Evolutionary conservation across 2,329 filamentous ascomycete species (phyloP).

Genomic region (Fusarium stilboides): DNA sequence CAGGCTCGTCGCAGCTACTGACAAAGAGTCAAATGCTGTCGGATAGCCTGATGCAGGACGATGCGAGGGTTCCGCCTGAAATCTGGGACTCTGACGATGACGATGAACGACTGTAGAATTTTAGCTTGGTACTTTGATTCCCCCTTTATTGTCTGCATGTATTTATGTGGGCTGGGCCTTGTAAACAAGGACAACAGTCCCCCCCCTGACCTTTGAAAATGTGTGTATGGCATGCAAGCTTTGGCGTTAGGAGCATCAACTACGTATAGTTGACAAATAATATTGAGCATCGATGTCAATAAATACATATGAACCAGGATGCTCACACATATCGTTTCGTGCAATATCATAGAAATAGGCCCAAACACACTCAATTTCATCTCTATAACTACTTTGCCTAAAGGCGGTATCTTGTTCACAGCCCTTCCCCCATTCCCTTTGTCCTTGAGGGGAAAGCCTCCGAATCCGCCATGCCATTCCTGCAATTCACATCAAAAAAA

Average conservation of each 20-base stretch:
- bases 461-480: conserved; percentile 38
- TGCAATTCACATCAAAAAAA: conserved; percentile 39
- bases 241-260: conserved; percentile 26
- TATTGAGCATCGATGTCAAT: background rate
- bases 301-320: background rate
- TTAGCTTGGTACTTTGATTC: background rate
- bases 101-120: conserved; percentile 39
- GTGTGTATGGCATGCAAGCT: conserved; percentile 22
- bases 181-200: background rate
- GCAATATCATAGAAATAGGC: background rate
- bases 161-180: background rate
- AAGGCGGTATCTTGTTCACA: conserved; percentile 35
- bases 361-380: conserved; percentile 48
- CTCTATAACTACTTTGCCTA: conserved; percentile 48
- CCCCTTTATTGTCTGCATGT: background rate
- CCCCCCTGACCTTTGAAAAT: conserved; percentile 6
- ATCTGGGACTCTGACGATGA: conserved; percentile 58
- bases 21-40: conserved; percentile 69
- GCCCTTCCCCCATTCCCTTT: conserved; percentile 17
- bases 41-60: conserved; percentile 60
- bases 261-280: background rate
- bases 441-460: conserved; percentile 25
- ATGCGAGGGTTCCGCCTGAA: conserved; percentile 51
- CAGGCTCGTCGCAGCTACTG: conserved; percentile 62
- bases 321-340: background rate